Base-by-base conservation (phyloP, 176 grass and related monocot species). In the Hsuehochloa calcarea region DNA sequence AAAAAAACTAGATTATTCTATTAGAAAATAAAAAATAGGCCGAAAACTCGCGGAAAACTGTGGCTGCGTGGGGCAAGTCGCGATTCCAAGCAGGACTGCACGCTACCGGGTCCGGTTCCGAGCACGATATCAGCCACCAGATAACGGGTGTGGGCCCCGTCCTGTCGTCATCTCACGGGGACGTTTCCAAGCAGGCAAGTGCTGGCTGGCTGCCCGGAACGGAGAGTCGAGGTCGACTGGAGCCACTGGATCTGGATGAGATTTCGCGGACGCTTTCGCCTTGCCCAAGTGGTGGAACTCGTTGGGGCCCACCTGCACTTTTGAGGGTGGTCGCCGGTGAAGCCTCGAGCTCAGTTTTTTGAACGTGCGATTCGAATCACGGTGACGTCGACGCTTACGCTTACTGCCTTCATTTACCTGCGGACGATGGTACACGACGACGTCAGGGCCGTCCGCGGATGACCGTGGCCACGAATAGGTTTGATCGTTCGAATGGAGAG, bases 161-260 rank as follows among this genome's bases (percentile, higher is more conserved):
- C 10, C 3, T 26, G 26, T 75, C 45, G 8, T 40, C 22, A 3
- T 45, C 50, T 77, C 83, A 10, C 62, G 47, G 11, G 46, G 82
- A 1, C 62, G 23, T 85, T 69, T 78, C 83, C 65, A 9, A 35
- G 51, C 64, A 44, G 74, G 1, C 73, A 65, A 75, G 26, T 45
- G 58, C 56, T 29, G 52, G 79, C 66, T 11, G 39, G 19, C 45
- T 46, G 45, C 45, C 45, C 23, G 17, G 22, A 34, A 51, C 17
- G 3, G 3, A 47, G 19, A 62, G 47, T 13, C n/a, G 25, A 61
- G 10, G 67, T 56, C 72, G 82, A 26, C 72, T 29, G 1, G 37
- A 58, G 2, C 50, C 84, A 68, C 73, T 31, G 82, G 23, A 35
- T 76, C 17, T 77, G 73, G 74, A 85, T 70, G 39, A 70, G 74